These are phyloP conservation scores for Neurospora hispaniola DNA, from an alignment of 495 filamentous ascomycete genomes.

Conservation along the genomic window DNA sequence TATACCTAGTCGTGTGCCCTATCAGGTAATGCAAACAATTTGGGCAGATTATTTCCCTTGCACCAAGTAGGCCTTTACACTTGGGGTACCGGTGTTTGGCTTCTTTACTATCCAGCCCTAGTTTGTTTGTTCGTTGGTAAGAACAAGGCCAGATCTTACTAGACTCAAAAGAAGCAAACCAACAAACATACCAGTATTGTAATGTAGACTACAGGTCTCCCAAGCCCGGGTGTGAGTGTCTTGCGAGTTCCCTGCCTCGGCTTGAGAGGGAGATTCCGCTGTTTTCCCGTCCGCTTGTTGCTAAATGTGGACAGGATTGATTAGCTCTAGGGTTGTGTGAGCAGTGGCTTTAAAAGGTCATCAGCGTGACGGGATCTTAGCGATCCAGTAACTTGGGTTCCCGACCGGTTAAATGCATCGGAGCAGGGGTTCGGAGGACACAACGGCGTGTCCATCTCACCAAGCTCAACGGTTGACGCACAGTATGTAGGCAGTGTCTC, in stretches of 20 bases:
- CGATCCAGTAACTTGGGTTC: conserved; percentile 24
- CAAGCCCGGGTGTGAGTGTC: not conserved
- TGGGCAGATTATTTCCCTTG: too few relatives aligned
- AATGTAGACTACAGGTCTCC: too few relatives aligned
- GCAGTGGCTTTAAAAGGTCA: not conserved
- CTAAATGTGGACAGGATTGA: not conserved
- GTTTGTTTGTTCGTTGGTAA: too few relatives aligned
- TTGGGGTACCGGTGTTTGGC: too few relatives aligned
- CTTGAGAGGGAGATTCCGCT: not conserved
- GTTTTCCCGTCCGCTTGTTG: not conserved
- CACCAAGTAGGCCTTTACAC: too few relatives aligned
- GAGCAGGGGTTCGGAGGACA: conserved; percentile 13
- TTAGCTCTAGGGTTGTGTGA: not conserved
- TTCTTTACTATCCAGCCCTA: too few relatives aligned
- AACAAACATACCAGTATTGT: too few relatives aligned
- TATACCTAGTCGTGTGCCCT: too few relatives aligned
- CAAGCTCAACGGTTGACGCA: conserved; percentile 6
- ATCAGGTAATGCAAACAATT: too few relatives aligned
- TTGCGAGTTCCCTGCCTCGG: not conserved
- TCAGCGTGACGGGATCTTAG: not conserved
- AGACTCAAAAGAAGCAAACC: too few relatives aligned
- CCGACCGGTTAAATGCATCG: conserved; percentile 25
- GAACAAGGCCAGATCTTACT: too few relatives aligned
- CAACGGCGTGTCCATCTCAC: conserved; percentile 19
- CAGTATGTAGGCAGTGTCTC: not conserved